Evolutionary conservation across 192 early-diverging fungal genomes (phyloP).

Genomic region (Piromyces sp.): DNA sequence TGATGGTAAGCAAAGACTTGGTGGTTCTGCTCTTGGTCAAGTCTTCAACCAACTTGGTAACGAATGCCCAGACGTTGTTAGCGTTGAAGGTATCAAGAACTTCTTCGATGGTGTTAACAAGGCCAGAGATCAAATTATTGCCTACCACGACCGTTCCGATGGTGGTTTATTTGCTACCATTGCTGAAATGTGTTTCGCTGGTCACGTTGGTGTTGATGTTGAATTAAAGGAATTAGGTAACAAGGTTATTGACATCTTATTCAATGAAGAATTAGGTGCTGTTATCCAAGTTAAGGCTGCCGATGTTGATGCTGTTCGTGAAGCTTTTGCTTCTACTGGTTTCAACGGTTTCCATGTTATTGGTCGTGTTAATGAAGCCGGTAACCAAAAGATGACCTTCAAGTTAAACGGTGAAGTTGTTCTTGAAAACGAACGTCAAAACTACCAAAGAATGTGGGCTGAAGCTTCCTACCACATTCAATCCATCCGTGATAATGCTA

Average conservation of each 20-base stretch:
- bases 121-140: conserved; percentile 44
- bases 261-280: conserved; percentile 96
- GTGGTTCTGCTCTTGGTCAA: conserved; percentile 87
- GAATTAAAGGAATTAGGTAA: conserved; percentile 37
- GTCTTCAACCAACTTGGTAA: conserved; percentile 72
- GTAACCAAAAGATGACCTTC: conserved; percentile 33
- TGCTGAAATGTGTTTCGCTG: conserved; percentile 91
- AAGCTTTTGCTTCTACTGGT: conserved; percentile 24
- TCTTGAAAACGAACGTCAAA: conserved; percentile 34
- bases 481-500: conserved; percentile 71
- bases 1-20: conserved; percentile 64
- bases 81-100: conserved; percentile 38
- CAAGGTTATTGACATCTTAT: conserved; percentile 37
- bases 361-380: conserved; percentile 30
- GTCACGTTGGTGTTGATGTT: conserved; percentile 62
- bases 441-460: conserved; percentile 68
- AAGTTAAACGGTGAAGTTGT: conserved; percentile 18
- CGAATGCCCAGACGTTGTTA: conserved; percentile 74
- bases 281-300: conserved; percentile 66
- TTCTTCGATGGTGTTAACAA: conserved; percentile 66
- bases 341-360: conserved; percentile 40
- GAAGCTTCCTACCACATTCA: conserved; percentile 89
- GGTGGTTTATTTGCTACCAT: conserved; percentile 89
- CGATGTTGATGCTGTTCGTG: conserved; percentile 31
- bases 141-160: conserved; percentile 98